Percentiles rank a stretch among this genome's conserved stretches.
Evolutionary conservation across 176 grass and related monocot genomes (phyloP).

Genomic region (Alopecurus myosuroides): DNA sequence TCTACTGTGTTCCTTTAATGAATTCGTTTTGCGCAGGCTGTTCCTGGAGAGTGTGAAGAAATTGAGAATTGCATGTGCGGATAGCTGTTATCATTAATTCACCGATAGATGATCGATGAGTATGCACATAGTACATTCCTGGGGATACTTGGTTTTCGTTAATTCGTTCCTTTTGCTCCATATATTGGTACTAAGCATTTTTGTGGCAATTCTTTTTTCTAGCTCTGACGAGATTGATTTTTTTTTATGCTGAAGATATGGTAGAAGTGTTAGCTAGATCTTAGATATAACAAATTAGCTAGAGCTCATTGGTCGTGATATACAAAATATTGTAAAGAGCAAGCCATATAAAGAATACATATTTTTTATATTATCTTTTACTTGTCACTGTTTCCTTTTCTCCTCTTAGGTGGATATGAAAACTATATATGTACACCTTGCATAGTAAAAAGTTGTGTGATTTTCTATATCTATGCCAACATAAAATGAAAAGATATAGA

Average conservation of each 20-base stretch:
- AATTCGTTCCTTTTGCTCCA: not conserved
- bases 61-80: slow-evolving; percentile 51
- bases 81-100: not conserved
- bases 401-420: not conserved
- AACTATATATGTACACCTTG: not conserved
- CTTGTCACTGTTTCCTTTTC: not conserved
- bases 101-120: not conserved
- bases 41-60: slow-evolving; percentile 64
- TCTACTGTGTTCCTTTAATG: not conserved
- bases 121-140: not conserved
- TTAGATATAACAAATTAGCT: not conserved
- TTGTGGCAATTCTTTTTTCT: not conserved
- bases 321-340: not conserved
- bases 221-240: not conserved
- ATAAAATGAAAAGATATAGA: not conserved
- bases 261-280: not conserved
- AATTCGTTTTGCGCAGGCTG: slow-evolving; percentile 21
- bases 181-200: not conserved
- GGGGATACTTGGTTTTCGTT: not conserved
- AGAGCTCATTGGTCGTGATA: not conserved
- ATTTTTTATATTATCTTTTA: not conserved
- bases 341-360: not conserved
- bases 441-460: not conserved
- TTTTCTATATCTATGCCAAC: not conserved
- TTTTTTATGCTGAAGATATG: not conserved